Evolutionary conservation across 176 grass and related monocot species (phyloP).

Genomic region (Aechmea fasciata): DNA sequence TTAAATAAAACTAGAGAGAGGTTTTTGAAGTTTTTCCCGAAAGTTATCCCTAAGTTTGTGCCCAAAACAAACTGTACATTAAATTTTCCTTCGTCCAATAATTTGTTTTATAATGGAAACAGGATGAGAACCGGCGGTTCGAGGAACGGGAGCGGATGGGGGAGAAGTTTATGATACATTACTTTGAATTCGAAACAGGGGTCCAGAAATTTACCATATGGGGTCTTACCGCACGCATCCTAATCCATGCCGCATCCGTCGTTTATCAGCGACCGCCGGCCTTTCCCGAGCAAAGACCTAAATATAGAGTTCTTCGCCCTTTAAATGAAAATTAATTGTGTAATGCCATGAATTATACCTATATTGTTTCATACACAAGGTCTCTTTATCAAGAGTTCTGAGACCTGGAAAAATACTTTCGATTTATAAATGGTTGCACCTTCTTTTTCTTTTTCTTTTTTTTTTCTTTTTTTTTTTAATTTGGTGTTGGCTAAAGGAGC

Average conservation of each 20-base stretch:
- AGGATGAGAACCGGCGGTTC: slow-evolving; percentile 45
- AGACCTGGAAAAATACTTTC: too few relatives aligned
- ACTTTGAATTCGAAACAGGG: slow-evolving; percentile 36
- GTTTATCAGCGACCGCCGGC: slow-evolving; percentile 38
- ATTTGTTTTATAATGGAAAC: background rate
- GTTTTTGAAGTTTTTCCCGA: too few relatives aligned
- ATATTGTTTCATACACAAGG: too few relatives aligned
- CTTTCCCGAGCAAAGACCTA: slow-evolving; percentile 40
- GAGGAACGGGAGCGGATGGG: slow-evolving; percentile 63
- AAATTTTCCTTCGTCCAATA: background rate
- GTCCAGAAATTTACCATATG: slow-evolving; percentile 44
- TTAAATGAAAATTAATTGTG: slow-evolving; percentile 18
- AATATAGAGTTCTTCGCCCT: slow-evolving; percentile 34
- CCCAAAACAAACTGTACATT: background rate
- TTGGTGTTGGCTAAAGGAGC: too few relatives aligned
- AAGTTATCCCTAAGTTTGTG: too few relatives aligned
- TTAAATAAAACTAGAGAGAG: too few relatives aligned
- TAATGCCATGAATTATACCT: slow-evolving; percentile 35
- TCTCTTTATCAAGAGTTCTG: too few relatives aligned
- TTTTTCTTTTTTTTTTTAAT: too few relatives aligned
- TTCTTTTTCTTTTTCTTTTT: too few relatives aligned
- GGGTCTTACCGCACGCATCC: slow-evolving; percentile 54
- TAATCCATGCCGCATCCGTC: slow-evolving; percentile 58
- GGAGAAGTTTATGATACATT: slow-evolving; percentile 40
- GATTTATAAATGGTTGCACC: too few relatives aligned